Conservation (phyloP, 345 rosid species). For the Eucalyptus albens region DNA sequence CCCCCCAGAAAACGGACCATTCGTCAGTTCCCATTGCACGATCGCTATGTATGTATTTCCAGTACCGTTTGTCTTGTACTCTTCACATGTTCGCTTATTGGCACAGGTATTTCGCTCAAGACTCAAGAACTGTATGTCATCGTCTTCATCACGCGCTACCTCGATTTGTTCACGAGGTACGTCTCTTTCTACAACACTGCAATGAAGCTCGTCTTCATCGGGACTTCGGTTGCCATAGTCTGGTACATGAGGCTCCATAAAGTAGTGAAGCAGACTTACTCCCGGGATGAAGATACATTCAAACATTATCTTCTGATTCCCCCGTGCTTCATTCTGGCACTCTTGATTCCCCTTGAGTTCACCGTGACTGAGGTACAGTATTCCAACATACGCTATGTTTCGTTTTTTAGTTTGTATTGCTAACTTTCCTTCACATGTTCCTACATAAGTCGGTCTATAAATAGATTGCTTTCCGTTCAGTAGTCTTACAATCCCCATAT, state of each 20-base stretch:
- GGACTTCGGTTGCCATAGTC: conserved; percentile 24
- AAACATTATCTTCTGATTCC: conserved; percentile 11
- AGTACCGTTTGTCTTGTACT: background rate
- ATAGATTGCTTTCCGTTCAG: background rate
- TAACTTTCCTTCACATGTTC: background rate
- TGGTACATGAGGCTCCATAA: conserved; percentile 42
- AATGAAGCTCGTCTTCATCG: conserved; percentile 28
- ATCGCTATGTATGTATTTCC: background rate
- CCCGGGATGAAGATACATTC: conserved; percentile 18
- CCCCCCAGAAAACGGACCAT: background rate
- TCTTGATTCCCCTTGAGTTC: conserved; percentile 8
- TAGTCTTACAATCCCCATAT: background rate
- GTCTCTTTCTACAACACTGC: conserved; percentile 24
- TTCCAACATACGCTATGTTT: background rate
- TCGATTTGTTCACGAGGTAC: conserved; percentile 12
- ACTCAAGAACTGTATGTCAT: conserved; percentile 33
- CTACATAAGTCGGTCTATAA: background rate
- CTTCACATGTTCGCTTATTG: background rate
- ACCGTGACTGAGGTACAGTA: conserved; percentile 4
- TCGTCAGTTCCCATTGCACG: background rate
- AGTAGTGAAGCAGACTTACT: conserved; percentile 22
- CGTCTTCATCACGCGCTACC: conserved; percentile 31
- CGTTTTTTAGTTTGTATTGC: background rate
- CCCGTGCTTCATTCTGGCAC: conserved; percentile 7
- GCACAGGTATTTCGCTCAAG: conserved; percentile 28